phyloP scores from a whole-genome alignment of 2,329 filamentous ascomycete species.

The Exophiala xenobiotica region DNA sequence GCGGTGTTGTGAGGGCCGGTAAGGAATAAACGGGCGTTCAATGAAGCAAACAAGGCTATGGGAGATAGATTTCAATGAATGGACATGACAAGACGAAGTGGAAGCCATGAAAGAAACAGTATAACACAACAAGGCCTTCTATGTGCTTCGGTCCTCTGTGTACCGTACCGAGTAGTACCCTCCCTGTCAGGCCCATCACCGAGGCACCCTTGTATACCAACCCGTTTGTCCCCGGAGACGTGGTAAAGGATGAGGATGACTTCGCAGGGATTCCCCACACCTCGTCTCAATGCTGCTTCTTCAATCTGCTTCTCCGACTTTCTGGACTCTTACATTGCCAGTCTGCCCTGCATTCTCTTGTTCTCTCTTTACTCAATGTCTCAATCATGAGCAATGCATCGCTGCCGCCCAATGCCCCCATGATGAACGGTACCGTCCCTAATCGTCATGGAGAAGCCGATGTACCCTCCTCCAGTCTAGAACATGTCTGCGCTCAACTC shows the following conservation, averaged over 20 bases:
- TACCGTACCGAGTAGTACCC: not conserved
- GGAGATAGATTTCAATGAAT: not conserved
- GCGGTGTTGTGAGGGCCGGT: not conserved
- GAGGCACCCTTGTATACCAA: too few relatives aligned
- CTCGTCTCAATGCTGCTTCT: not conserved
- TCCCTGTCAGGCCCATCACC: too few relatives aligned
- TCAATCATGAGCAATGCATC: conserved; percentile 26
- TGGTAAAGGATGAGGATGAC: not conserved
- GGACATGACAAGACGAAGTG: too few relatives aligned
- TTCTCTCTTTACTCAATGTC: conserved; percentile 13
- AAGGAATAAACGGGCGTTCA: too few relatives aligned
- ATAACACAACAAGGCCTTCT: not conserved
- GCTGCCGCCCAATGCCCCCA: conserved; percentile 31
- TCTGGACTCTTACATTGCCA: not conserved
- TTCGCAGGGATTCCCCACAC: conserved; percentile 13
- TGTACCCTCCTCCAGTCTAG: conserved; percentile 34
- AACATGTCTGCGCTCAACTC: conserved; percentile 67
- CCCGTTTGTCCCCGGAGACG: not conserved
- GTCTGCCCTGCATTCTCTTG: not conserved
- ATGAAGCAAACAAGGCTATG: too few relatives aligned
- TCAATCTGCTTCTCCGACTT: conserved; percentile 1
- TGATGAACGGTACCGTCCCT: conserved; percentile 24
- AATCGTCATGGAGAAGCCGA: conserved; percentile 29
- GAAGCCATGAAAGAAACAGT: not conserved
- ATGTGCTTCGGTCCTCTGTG: not conserved